Base-by-base conservation (phyloP, 768 basidiomycete species). In the Podaxis sp. region DNA sequence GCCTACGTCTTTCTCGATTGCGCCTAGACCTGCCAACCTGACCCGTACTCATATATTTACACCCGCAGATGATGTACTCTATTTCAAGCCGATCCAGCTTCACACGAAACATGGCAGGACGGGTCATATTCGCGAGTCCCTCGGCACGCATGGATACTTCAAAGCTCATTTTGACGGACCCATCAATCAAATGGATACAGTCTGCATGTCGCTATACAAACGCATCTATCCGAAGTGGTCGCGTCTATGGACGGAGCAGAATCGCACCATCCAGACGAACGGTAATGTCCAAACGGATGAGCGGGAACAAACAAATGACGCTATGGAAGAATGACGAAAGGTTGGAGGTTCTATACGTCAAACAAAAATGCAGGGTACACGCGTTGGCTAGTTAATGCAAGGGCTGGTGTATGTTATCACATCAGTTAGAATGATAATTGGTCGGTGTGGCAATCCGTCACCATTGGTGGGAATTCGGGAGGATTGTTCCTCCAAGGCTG, bases 91-190 rank as follows among this genome's bases (percentile, higher is more conserved):
- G 1, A 87, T 98, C 61, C 93, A 96, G 69, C 78, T 98, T 59
- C 82, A 93, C 71, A 98, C 95, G 2, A 99, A 98, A 74, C 82
- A 89, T 62, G 95, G 96, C 9, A 83, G 93, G 21, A 81, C 80
- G 25, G 97, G 96, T 1, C 95, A 99, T 73, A 91, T 95, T 66
- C 81, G 80, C 51, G 95, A 95, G 74, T 89, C 93, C 7, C 86
- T 99, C 16, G 96, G 96, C 50, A 98, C 95, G 32, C 96, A 99
- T 69, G 97, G 96, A 32, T 94, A 98, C 75, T 93, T 95, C 82
- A 98, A 98, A 78, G 95, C 94, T 16, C 84, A 92, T 71, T 94
- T 95, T 73, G 95, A 97, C 69, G 93, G 91, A 13, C 92, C 90
- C 21, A 87, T 98, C 66, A 89, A 83, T 69, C 93, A 95, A 77